Conservation (phyloP, 257 asterid genomes). For the Paulownia fortunei region DNA sequence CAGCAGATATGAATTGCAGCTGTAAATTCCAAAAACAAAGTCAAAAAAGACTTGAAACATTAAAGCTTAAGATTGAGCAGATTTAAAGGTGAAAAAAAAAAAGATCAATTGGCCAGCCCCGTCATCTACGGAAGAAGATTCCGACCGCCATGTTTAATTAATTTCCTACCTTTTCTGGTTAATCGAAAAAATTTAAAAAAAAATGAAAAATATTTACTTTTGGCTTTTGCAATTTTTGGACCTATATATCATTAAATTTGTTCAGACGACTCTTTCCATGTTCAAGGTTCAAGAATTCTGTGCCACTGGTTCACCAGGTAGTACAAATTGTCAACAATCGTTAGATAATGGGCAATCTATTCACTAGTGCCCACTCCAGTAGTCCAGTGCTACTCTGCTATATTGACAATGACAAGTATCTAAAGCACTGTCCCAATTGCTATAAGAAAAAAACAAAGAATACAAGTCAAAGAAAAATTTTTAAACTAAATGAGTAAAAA, state of each 20-base stretch:
- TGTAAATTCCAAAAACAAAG: too few relatives aligned
- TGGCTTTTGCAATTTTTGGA: not conserved
- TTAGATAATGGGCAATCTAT: not conserved
- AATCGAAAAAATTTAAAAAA: not conserved
- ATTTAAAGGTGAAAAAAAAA: too few relatives aligned
- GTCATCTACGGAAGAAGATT: not conserved
- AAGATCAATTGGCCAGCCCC: not conserved
- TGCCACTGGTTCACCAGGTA: not conserved
- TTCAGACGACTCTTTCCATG: not conserved
- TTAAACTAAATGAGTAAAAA: too few relatives aligned
- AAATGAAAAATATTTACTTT: not conserved
- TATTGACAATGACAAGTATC: not conserved
- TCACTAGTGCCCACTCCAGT: not conserved
- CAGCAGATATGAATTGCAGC: too few relatives aligned
- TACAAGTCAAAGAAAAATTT: too few relatives aligned
- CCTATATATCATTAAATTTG: not conserved
- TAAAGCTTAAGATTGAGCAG: too few relatives aligned
- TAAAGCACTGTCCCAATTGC: not conserved
- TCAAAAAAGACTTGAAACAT: too few relatives aligned
- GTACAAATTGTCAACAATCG: constrained; percentile 9
- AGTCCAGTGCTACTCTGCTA: not conserved
- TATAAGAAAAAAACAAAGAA: too few relatives aligned
- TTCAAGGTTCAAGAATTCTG: not conserved
- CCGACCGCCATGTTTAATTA: not conserved
- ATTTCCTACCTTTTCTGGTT: not conserved